Percentiles rank a stretch among this genome's conserved stretches.
phyloP scores from a whole-genome alignment of 805 yeast genomes.

The Torulaspora gathmanii region DNA sequence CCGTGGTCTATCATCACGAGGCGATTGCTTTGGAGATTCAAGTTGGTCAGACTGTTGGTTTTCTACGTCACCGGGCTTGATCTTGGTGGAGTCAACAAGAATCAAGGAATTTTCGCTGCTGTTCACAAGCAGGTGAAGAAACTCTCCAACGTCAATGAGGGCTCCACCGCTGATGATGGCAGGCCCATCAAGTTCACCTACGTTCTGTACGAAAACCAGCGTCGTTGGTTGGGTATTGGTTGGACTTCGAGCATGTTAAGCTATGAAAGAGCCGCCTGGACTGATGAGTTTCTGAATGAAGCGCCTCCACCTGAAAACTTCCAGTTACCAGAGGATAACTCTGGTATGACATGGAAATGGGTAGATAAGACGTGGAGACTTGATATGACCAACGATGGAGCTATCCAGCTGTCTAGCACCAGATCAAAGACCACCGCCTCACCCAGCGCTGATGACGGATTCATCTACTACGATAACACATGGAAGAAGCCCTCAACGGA shows the following conservation, averaged over 20 bases:
- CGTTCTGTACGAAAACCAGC: slow-evolving; percentile 88
- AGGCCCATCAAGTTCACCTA: slow-evolving; percentile 77
- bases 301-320: slow-evolving; percentile 71
- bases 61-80: slow-evolving; percentile 87
- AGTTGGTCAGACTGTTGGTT: slow-evolving; percentile 60
- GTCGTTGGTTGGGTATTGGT: slow-evolving; percentile 96
- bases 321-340: slow-evolving; percentile 69
- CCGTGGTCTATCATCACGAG: slow-evolving; percentile 79
- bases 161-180: slow-evolving; percentile 33
- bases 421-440: slow-evolving; percentile 53
- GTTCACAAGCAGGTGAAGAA: slow-evolving; percentile 40
- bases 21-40: slow-evolving; percentile 76
- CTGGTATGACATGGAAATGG: slow-evolving; percentile 89
- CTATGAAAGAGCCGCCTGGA: slow-evolving; percentile 95
- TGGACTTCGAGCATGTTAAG: slow-evolving; percentile 92
- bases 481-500: slow-evolving; percentile 91
- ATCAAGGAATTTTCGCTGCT: slow-evolving; percentile 42
- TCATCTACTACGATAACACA: slow-evolving; percentile 82
- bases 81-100: slow-evolving; percentile 48
- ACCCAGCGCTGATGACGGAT: slow-evolving; percentile 80
- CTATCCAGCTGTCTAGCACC: slow-evolving; percentile 63
- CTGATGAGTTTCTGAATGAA: slow-evolving; percentile 91
- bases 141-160: slow-evolving; percentile 28
- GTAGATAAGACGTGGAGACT: slow-evolving; percentile 88
- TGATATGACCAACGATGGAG: slow-evolving; percentile 84